A percentile compares a stretch with the other conserved stretches of the same genome.
Evolutionary conservation across 2,329 filamentous ascomycete species (phyloP).

Genomic region (Cytospora schulzeri): DNA sequence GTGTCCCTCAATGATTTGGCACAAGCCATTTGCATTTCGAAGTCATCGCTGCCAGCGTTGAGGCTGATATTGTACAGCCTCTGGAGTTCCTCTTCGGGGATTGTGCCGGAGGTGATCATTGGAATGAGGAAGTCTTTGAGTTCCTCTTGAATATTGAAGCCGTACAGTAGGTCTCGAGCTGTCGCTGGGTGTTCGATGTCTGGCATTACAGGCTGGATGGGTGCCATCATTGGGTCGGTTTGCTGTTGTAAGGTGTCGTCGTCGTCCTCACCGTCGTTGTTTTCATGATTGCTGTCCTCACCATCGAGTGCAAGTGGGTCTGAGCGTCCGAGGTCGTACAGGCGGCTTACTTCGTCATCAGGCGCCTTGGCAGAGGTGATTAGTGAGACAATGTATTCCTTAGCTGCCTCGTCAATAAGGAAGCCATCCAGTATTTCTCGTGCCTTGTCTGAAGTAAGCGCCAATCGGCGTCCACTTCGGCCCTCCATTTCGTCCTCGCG

Average conservation of each 20-base stretch:
- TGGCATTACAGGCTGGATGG: slow-evolving; percentile 14
- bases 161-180: slow-evolving; percentile 35
- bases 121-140: slow-evolving; percentile 35
- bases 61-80: slow-evolving; percentile 35
- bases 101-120: slow-evolving; percentile 33
- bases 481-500: background rate
- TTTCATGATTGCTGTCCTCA: slow-evolving; percentile 19
- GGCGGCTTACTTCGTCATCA: slow-evolving; percentile 17
- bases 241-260: slow-evolving; percentile 3
- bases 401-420: slow-evolving; percentile 19
- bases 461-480: background rate
- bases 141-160: slow-evolving; percentile 35
- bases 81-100: slow-evolving; percentile 33
- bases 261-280: slow-evolving; percentile 8
- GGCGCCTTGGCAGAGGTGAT: slow-evolving; percentile 18
- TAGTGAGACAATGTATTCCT: slow-evolving; percentile 18
- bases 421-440: background rate
- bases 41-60: slow-evolving; percentile 38
- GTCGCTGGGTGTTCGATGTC: slow-evolving; percentile 8
- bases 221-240: slow-evolving; percentile 9
- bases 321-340: slow-evolving; percentile 19
- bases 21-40: slow-evolving; percentile 38
- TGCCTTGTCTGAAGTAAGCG: background rate
- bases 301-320: slow-evolving; percentile 7
- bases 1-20: slow-evolving; percentile 35